phyloP scores from a whole-genome alignment of 352 stramenopile genomes.

The Pythium coloratum region DNA sequence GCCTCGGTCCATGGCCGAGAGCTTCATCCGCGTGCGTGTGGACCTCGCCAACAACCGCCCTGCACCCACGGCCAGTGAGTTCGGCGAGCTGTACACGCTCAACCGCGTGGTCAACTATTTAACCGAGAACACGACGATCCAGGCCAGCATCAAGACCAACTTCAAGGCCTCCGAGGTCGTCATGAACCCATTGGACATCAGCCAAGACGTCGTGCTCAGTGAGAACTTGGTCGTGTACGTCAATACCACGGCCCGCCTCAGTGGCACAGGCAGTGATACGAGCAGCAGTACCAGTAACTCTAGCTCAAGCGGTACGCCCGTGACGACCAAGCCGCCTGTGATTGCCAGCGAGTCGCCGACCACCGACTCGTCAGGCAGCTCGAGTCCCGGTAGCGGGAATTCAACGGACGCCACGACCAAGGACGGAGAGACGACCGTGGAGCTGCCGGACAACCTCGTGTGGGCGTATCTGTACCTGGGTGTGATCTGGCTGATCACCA shows the following conservation, averaged over 20 bases:
- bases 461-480: constrained; percentile 27
- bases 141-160: constrained; percentile 19
- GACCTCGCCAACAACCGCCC: constrained; percentile 21
- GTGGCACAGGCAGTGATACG: neutral
- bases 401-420: constrained; percentile 1
- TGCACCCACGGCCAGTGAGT: constrained; percentile 24
- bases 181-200: constrained; percentile 26
- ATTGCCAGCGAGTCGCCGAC: neutral
- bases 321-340: neutral
- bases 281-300: neutral
- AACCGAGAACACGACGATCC: constrained; percentile 30
- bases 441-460: constrained; percentile 23
- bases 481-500: constrained; percentile 29
- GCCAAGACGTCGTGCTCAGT: constrained; percentile 29
- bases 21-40: constrained; percentile 31
- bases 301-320: neutral
- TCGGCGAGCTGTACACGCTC: constrained; percentile 32
- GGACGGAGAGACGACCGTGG: neutral
- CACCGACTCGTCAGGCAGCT: neutral
- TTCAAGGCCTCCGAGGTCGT: constrained; percentile 18
- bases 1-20: constrained; percentile 25
- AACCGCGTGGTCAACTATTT: constrained; percentile 35
- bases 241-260: neutral
- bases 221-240: constrained; percentile 25
- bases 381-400: neutral